Evolutionary conservation across 352 stramenopile species (phyloP).

Genomic region (Peronospora tabacina): DNA sequence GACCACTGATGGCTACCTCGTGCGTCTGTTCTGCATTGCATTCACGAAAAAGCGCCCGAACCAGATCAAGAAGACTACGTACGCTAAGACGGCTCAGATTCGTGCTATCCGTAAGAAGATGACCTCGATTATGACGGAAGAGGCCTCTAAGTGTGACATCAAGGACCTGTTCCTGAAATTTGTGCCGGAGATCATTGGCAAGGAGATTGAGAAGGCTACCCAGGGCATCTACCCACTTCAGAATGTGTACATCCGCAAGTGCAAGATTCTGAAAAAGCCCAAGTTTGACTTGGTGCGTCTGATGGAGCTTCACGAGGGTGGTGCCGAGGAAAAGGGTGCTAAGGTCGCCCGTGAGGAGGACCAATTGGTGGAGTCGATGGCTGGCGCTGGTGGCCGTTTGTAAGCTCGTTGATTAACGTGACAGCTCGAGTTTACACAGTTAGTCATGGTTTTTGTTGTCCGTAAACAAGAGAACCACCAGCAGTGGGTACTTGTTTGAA

Average conservation of each 20-base stretch:
- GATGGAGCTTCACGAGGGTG: slow-evolving; percentile 99
- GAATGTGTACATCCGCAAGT: slow-evolving; percentile 99
- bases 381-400: slow-evolving; percentile 80
- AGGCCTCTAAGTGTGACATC: slow-evolving; percentile 97
- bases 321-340: slow-evolving; percentile 87
- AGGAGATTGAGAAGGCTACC: slow-evolving; percentile 96
- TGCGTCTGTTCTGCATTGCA: slow-evolving; percentile 99
- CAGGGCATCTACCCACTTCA: slow-evolving; percentile 98
- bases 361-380: slow-evolving; percentile 83
- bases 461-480: slow-evolving; percentile 19
- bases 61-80: slow-evolving; percentile 99
- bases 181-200: slow-evolving; percentile 95
- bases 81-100: slow-evolving; percentile 96
- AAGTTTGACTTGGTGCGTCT: slow-evolving; percentile 99
- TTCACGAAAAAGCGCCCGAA: slow-evolving; percentile 99
- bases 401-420: slow-evolving; percentile 47
- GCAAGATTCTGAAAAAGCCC: slow-evolving; percentile 99
- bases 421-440: slow-evolving; percentile 23
- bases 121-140: slow-evolving; percentile 96
- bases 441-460: slow-evolving; percentile 40
- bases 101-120: slow-evolving; percentile 98
- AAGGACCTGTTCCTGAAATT: slow-evolving; percentile 99
- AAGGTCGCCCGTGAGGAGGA: slow-evolving; percentile 85
- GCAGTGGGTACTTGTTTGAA: slow-evolving; percentile 39
- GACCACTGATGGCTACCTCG: slow-evolving; percentile 98